Base-by-base conservation (phyloP, 2,329 filamentous ascomycete species). In the Alternaria infectoria region DNA sequence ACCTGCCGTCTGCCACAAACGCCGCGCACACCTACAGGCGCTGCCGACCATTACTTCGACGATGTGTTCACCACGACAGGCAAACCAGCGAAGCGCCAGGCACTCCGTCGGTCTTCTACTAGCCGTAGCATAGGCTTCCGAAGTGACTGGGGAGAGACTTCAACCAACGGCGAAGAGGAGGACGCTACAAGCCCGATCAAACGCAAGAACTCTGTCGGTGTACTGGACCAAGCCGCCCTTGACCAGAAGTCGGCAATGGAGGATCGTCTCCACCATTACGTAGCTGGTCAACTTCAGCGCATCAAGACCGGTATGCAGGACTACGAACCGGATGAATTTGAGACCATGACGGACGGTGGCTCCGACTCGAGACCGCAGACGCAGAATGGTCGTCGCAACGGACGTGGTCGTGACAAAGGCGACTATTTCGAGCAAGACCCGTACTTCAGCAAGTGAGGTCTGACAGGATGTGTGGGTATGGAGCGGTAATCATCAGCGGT, bases 11-110 rank as follows among this genome's bases (percentile, higher is more conserved):
- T 74, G 10, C 94, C 95, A 2, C 93, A 97, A 75, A 98, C 96
- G 1, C 96, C 96, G 13, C 91, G 93, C 54, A 96, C 93, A 4
- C 94, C 95, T 2, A 89, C 90, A 3, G 88, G 89, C 1, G 93
- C 90, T 44, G 95, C 96, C 81, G 87, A 91, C 8, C 94, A 97
- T 79, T 98, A 98, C 84, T 98, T 98, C 77, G 95, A 98, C 74
- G 95, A 98, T 75, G 88, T 93, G 63, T 91, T 97, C 86, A 87
- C 90, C 40, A 82, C 84, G 67, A 63, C 70, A 26, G 78, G 79
- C 63, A 76, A 74, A 57, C 77, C 78, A 43, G 69, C 80, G 73
- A 84, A 82, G 69, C 83, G 73, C 69, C 86, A 86, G 19, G 83
- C 84, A 17, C 84, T 95, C 71, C 90, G 93, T 40, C 89, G 93